Evolutionary conservation across 768 basidiomycete species (phyloP).

Genomic region (Mycena pura): DNA sequence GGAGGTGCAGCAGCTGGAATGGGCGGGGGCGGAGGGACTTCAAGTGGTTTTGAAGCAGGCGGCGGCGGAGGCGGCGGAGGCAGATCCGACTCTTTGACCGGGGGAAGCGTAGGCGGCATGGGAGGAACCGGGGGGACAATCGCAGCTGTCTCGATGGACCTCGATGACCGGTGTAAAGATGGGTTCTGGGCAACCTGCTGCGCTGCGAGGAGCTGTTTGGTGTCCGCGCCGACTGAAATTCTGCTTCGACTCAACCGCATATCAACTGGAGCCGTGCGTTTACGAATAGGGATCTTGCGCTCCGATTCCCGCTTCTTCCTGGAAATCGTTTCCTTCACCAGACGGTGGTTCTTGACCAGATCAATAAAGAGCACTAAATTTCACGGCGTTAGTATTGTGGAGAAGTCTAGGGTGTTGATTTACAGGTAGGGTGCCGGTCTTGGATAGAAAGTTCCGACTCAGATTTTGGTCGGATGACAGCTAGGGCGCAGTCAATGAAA

Average conservation of each 20-base stretch:
- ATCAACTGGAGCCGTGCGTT: constrained; percentile 87
- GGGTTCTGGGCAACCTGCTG: constrained; percentile 69
- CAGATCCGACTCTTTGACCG: constrained; percentile 20
- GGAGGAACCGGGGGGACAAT: constrained; percentile 26
- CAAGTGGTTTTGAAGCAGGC: constrained; percentile 19
- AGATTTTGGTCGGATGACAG: constrained; percentile 79
- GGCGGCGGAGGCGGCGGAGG: constrained; percentile 36
- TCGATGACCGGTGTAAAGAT: constrained; percentile 42
- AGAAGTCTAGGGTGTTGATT: constrained; percentile 30
- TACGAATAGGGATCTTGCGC: constrained; percentile 81
- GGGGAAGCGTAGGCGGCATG: constrained; percentile 30
- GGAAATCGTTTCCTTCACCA: constrained; percentile 76
- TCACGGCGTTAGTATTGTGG: background rate
- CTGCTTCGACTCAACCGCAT: constrained; percentile 84
- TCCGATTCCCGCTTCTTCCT: constrained; percentile 90
- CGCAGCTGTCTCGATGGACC: constrained; percentile 41
- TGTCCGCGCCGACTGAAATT: constrained; percentile 74
- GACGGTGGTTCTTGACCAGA: constrained; percentile 84
- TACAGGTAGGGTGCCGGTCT: constrained; percentile 85
- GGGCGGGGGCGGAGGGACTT: constrained; percentile 31
- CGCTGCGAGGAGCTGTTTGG: constrained; percentile 72
- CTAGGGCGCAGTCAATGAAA: constrained; percentile 43
- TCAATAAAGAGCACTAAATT: constrained; percentile 81
- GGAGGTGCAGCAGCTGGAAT: constrained; percentile 22
- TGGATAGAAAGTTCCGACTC: constrained; percentile 90